Evolutionary conservation across 805 yeast species (phyloP).

Genomic region (Candida nitratophila): DNA sequence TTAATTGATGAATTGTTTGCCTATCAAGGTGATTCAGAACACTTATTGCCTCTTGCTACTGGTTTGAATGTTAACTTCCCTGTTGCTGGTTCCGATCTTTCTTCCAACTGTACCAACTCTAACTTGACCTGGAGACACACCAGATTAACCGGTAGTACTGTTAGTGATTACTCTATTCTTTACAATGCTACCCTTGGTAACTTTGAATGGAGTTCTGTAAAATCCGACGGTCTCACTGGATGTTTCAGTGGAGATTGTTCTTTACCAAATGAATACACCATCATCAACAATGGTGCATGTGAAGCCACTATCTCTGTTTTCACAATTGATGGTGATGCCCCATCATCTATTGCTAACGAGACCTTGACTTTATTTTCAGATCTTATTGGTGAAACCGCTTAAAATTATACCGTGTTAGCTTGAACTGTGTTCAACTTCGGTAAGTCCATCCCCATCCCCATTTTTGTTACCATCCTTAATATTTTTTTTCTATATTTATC

Average conservation of each 20-base stretch:
- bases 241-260: slow-evolving; percentile 36
- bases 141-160: slow-evolving; percentile 37
- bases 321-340: slow-evolving; percentile 40
- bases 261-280: slow-evolving; percentile 36
- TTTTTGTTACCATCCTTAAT: no score
- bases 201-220: slow-evolving; percentile 11
- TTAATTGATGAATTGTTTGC: slow-evolving; percentile 32
- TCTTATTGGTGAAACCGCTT: slow-evolving; percentile 1
- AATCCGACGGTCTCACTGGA: slow-evolving; percentile 14
- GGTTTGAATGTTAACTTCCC: slow-evolving; percentile 47
- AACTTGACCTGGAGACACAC: slow-evolving; percentile 37
- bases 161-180: slow-evolving; percentile 19
- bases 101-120: slow-evolving; percentile 30
- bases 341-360: slow-evolving; percentile 4
- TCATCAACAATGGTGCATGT: slow-evolving; percentile 27
- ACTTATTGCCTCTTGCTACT: slow-evolving; percentile 34
- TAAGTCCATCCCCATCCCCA: no score
- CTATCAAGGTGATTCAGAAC: slow-evolving; percentile 29
- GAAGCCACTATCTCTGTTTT: slow-evolving; percentile 38
- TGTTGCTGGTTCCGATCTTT: slow-evolving; percentile 32
- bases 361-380: slow-evolving; percentile 8
- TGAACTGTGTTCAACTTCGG: no score
- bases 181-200: slow-evolving; percentile 35
- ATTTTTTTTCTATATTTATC: neutral
- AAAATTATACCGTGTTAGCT: neutral